Conservation (phyloP, 768 basidiomycete genomes). For the Phlebiopsis flavidoalba region DNA sequence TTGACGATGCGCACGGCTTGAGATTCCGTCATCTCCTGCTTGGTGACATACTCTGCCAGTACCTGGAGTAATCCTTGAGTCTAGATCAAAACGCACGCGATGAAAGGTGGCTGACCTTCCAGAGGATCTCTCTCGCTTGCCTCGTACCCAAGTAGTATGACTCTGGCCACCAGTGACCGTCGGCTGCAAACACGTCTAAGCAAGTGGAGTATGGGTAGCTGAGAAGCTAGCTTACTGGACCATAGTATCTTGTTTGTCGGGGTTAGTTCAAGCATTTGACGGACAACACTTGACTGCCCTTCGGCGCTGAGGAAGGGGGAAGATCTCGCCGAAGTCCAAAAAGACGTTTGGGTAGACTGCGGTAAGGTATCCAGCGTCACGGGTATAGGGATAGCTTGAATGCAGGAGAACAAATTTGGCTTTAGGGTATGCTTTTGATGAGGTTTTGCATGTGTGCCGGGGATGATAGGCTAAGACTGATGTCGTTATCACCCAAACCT, state of each 20-base stretch:
- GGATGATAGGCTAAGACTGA: conserved; percentile 50
- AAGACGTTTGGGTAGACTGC: conserved; percentile 71
- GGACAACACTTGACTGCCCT: conserved; percentile 57
- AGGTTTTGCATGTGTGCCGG: conserved; percentile 65
- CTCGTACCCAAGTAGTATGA: conserved; percentile 61
- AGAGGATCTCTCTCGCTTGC: conserved; percentile 62
- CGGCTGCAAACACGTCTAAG: conserved; percentile 32
- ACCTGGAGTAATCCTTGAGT: conserved; percentile 36
- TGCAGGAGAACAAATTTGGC: conserved; percentile 67
- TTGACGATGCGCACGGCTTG: conserved; percentile 52
- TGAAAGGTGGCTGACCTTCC: conserved; percentile 36
- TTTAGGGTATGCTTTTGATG: conserved; percentile 56
- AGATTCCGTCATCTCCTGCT: conserved; percentile 45
- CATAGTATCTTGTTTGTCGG: conserved; percentile 80
- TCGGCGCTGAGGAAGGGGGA: conserved; percentile 58
- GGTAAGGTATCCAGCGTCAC: conserved; percentile 74
- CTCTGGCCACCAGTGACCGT: conserved; percentile 76
- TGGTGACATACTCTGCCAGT: conserved; percentile 42
- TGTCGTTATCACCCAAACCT: conserved; percentile 73
- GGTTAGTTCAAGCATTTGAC: conserved; percentile 61
- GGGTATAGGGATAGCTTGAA: conserved; percentile 71
- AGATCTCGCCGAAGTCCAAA: conserved; percentile 78
- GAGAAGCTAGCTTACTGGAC: conserved; percentile 51
- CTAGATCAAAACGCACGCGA: background rate
- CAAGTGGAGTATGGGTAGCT: background rate